Evolutionary conservation across 2,329 filamentous ascomycete species (phyloP).

Genomic region (Alternaria sp.): DNA sequence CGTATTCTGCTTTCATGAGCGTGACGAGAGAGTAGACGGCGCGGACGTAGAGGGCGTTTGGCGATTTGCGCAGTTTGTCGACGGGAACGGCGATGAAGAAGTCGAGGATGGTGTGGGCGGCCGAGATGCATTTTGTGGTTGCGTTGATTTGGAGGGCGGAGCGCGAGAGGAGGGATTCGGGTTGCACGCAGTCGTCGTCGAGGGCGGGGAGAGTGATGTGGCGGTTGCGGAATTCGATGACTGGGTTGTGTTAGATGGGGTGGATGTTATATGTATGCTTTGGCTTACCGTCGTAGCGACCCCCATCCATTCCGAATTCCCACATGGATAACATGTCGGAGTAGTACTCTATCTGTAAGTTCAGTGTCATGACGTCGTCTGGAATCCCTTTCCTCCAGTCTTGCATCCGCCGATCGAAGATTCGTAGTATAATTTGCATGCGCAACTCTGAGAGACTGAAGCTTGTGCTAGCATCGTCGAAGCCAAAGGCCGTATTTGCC

Average conservation of each 20-base stretch:
- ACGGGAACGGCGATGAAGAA: constrained; percentile 31
- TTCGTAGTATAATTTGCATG: constrained; percentile 43
- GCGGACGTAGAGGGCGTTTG: constrained; percentile 41
- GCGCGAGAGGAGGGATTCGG: constrained; percentile 40
- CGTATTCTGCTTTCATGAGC: constrained; percentile 45
- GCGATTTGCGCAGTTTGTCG: constrained; percentile 30
- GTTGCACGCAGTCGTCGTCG: constrained; percentile 42
- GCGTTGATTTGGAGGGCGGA: constrained; percentile 46
- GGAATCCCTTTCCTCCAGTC: constrained; percentile 44
- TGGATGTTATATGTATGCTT: accelerated
- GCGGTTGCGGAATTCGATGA: constrained; percentile 43
- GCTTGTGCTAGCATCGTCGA: constrained; percentile 47
- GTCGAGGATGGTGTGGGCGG: constrained; percentile 42
- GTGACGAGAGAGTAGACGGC: constrained; percentile 41
- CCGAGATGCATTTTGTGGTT: constrained; percentile 42
- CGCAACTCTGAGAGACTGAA: constrained; percentile 45
- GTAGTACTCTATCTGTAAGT: constrained; percentile 38
- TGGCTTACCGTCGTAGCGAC: constrained; percentile 34
- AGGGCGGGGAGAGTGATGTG: constrained; percentile 43
- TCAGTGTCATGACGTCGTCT: constrained; percentile 37
- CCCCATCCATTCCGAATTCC: constrained; percentile 48
- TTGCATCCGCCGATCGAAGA: constrained; percentile 46
- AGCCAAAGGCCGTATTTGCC: constrained; percentile 46
- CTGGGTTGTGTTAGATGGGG: constrained; percentile 4
- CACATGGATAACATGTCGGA: constrained; percentile 45